These are phyloP conservation scores for Daucus carota DNA, from an alignment of 129 eudicot species.

Conservation along the genomic window DNA sequence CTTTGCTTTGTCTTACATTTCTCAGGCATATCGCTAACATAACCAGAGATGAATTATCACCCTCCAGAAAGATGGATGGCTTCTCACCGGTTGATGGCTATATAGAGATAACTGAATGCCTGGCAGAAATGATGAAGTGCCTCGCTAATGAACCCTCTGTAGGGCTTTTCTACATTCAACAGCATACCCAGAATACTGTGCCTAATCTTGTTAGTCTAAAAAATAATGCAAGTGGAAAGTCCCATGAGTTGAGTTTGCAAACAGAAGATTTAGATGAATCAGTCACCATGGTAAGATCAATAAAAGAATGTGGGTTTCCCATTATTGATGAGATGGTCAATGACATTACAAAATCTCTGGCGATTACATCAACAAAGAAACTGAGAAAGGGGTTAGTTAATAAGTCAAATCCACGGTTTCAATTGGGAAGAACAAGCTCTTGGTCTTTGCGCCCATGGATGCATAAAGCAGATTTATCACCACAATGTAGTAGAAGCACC, in stretches of 20 bases:
- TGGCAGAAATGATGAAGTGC: constrained; percentile 75
- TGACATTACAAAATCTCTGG: constrained; percentile 66
- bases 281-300: constrained; percentile 56
- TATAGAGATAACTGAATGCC: constrained; percentile 63
- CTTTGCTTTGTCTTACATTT: neutral
- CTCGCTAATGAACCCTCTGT: constrained; percentile 93
- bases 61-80: constrained; percentile 63
- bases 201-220: constrained; percentile 67
- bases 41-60: constrained; percentile 51
- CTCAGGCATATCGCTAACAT: neutral
- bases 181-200: constrained; percentile 66
- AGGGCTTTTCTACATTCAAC: constrained; percentile 86
- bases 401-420: constrained; percentile 37
- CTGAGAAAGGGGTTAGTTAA: constrained; percentile 54
- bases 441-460: constrained; percentile 65
- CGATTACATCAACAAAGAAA: constrained; percentile 56
- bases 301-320: constrained; percentile 74
- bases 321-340: constrained; percentile 67
- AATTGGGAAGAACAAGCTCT: constrained; percentile 36
- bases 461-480: constrained; percentile 26
- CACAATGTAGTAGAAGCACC: constrained; percentile 27
- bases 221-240: constrained; percentile 40
- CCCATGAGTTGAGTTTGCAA: constrained; percentile 57
- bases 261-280: constrained; percentile 89
- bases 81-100: constrained; percentile 84